Evolutionary conservation across 306 rosid species (phyloP).

Genomic region (Alnus glutinosa): DNA sequence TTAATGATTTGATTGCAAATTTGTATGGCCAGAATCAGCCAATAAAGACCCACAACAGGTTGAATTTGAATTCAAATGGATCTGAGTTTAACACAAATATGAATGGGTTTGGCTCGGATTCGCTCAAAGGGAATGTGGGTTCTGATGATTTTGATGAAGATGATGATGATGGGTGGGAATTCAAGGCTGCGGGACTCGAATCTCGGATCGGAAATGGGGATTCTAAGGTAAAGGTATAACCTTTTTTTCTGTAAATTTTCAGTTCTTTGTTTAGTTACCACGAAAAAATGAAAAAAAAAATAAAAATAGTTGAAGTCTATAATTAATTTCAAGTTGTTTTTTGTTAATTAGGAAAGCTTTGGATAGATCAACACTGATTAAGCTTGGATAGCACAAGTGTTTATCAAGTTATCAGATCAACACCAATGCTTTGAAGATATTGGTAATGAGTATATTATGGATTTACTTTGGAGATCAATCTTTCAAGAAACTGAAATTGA

Average conservation of each 20-base stretch:
- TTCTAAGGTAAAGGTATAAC: conserved; percentile 34
- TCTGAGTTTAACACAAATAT: conserved; percentile 8
- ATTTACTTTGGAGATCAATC: too few relatives aligned
- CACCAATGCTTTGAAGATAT: too few relatives aligned
- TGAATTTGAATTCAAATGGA: conserved; percentile 29
- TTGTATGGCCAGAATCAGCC: conserved; percentile 43
- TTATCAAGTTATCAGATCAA: too few relatives aligned
- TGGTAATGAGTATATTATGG: too few relatives aligned
- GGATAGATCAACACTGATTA: not conserved
- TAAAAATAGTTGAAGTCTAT: not conserved
- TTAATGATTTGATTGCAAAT: conserved; percentile 49
- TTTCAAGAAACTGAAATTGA: too few relatives aligned
- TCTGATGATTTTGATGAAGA: conserved; percentile 18
- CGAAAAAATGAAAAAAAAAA: not conserved
- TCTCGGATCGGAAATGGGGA: conserved; percentile 31
- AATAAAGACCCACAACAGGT: conserved; percentile 39
- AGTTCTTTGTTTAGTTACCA: conserved; percentile 4
- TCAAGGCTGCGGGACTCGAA: conserved; percentile 70
- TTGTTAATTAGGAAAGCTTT: not conserved
- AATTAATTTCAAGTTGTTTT: not conserved
- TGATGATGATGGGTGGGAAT: conserved; percentile 90
- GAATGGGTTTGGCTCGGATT: conserved; percentile 34
- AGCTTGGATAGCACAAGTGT: too few relatives aligned
- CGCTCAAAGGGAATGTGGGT: conserved; percentile 34
- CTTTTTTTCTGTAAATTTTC: not conserved